Evolutionary conservation across 2,329 filamentous ascomycete species (phyloP), one percentile per base, ranked within the genome.

Genomic region (Diaporthe sp.): DNA sequence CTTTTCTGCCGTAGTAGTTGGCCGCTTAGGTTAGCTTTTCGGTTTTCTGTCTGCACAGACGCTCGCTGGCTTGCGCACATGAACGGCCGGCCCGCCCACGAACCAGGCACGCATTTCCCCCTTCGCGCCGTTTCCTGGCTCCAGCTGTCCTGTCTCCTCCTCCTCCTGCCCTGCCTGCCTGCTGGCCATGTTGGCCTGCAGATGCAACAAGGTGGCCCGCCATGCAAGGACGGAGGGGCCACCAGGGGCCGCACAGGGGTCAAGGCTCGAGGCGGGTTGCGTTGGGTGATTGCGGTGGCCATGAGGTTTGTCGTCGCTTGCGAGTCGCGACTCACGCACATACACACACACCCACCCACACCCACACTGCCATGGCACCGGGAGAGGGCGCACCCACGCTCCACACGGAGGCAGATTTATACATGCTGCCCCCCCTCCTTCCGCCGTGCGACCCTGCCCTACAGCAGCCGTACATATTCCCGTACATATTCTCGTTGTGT

Each of bases 271-370:
- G 65, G 34, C 39, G 8, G n/a, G 42, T 67, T 67, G 28, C 61
- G 42, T 34, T 67, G 61, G 42, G 42, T 34, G 61, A 67, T 34
- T 67, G 10, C 49, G 20, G n/a, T 53, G 10, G 5, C 22, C 15
- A 55, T 42, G 65, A 70, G 65, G 49, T 22, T 49, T 70, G 47
- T 70, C 65, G 65, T 70, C 65, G 65, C 47, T 68, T 70, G 65
- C 65, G 34, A 70, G 31, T 55, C 65, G 65, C 65, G 65, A 70
- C 49, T 70, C 65, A 55, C 49, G 34, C 65, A 55, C 65, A 28
- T 12, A 12, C 65, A 55, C 12, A 31, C 53, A 12, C 12, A 7
- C 53, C 10, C 53, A 28, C 51, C 51, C 12, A 8, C 51, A 22
- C 44, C 17, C 44, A 49, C 44, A 55, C 39, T 47, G 39, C 39